Conservation (phyloP, 2,329 filamentous ascomycete species). For the Aschersonia sp. region DNA sequence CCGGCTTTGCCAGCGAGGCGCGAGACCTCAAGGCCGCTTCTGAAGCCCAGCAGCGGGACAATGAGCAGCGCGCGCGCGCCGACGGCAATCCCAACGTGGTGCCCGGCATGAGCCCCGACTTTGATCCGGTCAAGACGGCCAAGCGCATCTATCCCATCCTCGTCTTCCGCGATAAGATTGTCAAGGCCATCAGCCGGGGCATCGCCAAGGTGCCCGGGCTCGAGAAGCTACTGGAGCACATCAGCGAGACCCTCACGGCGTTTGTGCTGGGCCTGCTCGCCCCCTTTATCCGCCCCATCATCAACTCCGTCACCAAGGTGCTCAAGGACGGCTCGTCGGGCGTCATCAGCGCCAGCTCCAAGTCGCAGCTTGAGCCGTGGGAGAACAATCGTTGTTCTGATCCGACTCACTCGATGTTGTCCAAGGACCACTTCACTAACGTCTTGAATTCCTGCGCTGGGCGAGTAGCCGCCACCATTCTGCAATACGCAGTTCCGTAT, state of each 20-base stretch:
- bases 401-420: constrained; percentile 70
- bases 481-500: constrained; percentile 76
- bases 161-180: constrained; percentile 84
- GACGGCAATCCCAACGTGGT: constrained; percentile 40
- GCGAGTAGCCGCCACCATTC: constrained; percentile 55
- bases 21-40: constrained; percentile 45
- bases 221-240: constrained; percentile 80
- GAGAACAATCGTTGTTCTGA: constrained; percentile 60
- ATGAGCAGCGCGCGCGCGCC: constrained; percentile 21
- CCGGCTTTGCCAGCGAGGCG: constrained; percentile 52
- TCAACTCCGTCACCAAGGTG: constrained; percentile 68
- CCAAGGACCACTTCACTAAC: constrained; percentile 76
- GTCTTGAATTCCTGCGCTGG: constrained; percentile 66
- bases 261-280: constrained; percentile 85
- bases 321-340: constrained; percentile 75
- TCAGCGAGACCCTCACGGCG: constrained; percentile 81
- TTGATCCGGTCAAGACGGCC: constrained; percentile 65
- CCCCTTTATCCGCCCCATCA: constrained; percentile 84
- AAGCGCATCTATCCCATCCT: constrained; percentile 88
- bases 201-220: constrained; percentile 88
- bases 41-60: constrained; percentile 48
- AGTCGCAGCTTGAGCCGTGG: constrained; percentile 70
- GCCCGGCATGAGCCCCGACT: constrained; percentile 59
- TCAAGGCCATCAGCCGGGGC: constrained; percentile 69
- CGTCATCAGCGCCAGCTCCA: constrained; percentile 51